Base-by-base conservation (phyloP, 345 rosid species). In the Mangifera indica region DNA sequence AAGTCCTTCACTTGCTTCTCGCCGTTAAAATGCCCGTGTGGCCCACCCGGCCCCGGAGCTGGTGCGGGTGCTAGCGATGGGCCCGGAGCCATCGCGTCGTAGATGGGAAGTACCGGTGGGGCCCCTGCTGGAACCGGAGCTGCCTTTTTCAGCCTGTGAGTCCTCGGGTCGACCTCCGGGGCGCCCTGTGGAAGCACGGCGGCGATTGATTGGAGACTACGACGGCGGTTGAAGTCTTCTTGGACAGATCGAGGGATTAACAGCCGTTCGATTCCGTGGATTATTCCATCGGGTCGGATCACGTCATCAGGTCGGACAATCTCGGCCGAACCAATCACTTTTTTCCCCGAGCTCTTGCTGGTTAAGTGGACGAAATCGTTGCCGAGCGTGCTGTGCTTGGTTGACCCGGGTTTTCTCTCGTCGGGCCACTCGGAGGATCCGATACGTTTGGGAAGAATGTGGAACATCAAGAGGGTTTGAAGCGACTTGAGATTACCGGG, bases 41-140 rank as follows among this genome's bases (percentile, higher is more conserved):
- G 88, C 10, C 98, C 98, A 0, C 98, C 98, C 0, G 98, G 98
- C 1, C 98, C 98, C 0, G 98, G 98, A 0, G 97, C 99, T 15
- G 99, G 97, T 0, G 97, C 99, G 1, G 98, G 98, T 48, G 99
- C 97, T 0, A 91, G 88, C 0, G 96, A 88, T 0, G 99, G 99
- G 25, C 98, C 96, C 4, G 99, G 97, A 29, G 98, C 96, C 93
- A 95, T 76, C 7, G 99, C 99, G 44, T 92, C 93, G 79, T 76
- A 90, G 45, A 94, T 67, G 21, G 98, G 93, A 0, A 91, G 91
- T 12, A 80, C 87, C 25, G 98, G 98, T 0, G 98, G 87, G 0
- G 95, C 72, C 18, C 96, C 98, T n/a, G 80, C 87, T 0, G 88
- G 87, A 0, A 79, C 81, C 0, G 91, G 73, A 0, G 89, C 63